phyloP scores from a whole-genome alignment of 23 red algal genomes.

The Rhodosorus marinus region DNA sequence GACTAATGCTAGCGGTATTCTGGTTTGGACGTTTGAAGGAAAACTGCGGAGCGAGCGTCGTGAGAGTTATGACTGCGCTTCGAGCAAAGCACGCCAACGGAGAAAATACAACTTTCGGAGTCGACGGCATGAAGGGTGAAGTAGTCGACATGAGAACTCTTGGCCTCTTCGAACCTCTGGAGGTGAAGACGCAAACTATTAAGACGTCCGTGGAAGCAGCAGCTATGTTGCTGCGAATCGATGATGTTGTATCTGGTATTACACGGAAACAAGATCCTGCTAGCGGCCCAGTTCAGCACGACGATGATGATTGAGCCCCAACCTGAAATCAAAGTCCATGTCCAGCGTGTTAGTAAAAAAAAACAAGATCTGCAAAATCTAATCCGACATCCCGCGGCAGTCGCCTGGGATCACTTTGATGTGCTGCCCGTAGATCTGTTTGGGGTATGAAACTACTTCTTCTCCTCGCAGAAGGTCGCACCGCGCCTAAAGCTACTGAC shows the following conservation, averaged over 20 bases:
- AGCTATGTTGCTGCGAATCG: conserved; percentile 83
- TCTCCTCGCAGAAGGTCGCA: too few species aligned
- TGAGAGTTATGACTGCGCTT: conserved; percentile 71
- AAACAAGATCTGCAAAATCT: too few species aligned
- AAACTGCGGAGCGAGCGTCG: conserved; percentile 90
- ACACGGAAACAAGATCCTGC: conserved; percentile 44
- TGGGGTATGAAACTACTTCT: too few species aligned
- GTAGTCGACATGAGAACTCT: conserved; percentile 50
- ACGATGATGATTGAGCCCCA: too few species aligned
- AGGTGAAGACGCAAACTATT: conserved; percentile 86
- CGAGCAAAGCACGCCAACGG: conserved; percentile 47
- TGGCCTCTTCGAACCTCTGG: conserved; percentile 64
- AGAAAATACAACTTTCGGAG: conserved; percentile 32
- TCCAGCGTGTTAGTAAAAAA: too few species aligned
- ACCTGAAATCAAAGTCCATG: too few species aligned
- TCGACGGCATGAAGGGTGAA: conserved; percentile 78
- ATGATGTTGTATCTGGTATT: conserved; percentile 86
- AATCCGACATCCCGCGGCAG: too few species aligned
- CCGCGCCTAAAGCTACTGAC: too few species aligned
- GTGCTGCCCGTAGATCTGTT: too few species aligned
- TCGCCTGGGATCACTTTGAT: too few species aligned
- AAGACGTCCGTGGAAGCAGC: conserved; percentile 97
- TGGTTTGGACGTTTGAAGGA: too few species aligned
- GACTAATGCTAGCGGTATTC: neutral
- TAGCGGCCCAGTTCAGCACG: too few species aligned